These are phyloP conservation scores for Xylaria sp. DNA, from an alignment of 495 filamentous ascomycete species.

Conservation along the genomic window DNA sequence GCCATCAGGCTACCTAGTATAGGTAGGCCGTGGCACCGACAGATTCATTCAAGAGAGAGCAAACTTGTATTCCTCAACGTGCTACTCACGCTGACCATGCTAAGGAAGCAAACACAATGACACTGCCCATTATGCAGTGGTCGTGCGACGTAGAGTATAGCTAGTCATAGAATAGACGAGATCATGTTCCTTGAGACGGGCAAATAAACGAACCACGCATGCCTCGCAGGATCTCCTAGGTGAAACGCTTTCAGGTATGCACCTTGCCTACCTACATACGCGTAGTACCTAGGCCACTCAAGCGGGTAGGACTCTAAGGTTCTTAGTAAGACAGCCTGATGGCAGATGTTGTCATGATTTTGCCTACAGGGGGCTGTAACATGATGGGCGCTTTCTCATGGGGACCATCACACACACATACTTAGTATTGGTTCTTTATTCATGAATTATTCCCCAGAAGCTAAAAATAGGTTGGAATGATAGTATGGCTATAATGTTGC, in stretches of 20 bases:
- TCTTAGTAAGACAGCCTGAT: not conserved
- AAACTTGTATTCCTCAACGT: not conserved
- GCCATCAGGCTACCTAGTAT: not conserved
- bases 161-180: not conserved
- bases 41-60: not conserved
- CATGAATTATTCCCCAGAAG: not conserved
- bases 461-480: no score
- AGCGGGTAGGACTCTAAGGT: not conserved
- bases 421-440: not conserved
- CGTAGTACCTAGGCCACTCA: not conserved
- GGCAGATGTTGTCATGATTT: not conserved
- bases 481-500: not conserved
- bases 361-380: not conserved
- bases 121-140: not conserved
- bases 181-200: not conserved
- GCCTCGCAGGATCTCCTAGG: not conserved
- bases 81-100: constrained; percentile 1
- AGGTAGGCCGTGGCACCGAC: not conserved
- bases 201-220: not conserved
- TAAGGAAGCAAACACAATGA: constrained; percentile 1
- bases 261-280: constrained; percentile 15
- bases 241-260: not conserved
- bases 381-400: not conserved
- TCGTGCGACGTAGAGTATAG: not conserved
- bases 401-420: not conserved